Base-by-base conservation (phyloP, 2,329 filamentous ascomycete species). In the Xylaria sp. region DNA sequence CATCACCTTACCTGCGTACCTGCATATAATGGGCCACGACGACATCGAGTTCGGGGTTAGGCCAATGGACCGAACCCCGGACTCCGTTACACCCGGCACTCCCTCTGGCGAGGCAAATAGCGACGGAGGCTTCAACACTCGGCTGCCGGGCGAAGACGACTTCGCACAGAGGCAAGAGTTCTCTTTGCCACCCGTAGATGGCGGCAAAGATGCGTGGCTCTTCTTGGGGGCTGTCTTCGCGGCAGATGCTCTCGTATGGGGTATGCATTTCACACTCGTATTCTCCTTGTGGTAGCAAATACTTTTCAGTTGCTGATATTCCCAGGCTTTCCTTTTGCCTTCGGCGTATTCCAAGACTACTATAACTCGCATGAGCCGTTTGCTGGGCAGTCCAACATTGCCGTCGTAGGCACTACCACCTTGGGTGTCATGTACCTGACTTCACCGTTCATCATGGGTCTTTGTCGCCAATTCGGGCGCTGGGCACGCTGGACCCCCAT, bases 271-370 rank as follows among this genome's bases (percentile, higher is more conserved):
- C 21, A 35, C 41, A 13, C 15, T 4, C 13, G 40, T 11, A 33
- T 19, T 38, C 37, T 13, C 15, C 1, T 25, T 46, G 41, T 1
- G 11, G 27, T 62, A 51, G 25, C 8, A 37, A 21, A 2, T 38
- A 15, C 27, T 15, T 56, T 23, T 49, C 13, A 70, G n/a, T 64
- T 58, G 17, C 38, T 35, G 23, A 37, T 13, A 19, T 6, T 47
- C 53, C 7, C 10, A 90, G 87, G 88, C 2, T 90, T 91, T 58
- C 85, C 87, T 0, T 87, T 87, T 58, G 82, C 87, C 0, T 92
- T 88, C 71, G 89, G 89, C 43, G 81, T 92, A 23, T 91, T 92
- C 69, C 87, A 91, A 67, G 82, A 88, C 53, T 89, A 90, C 73
- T 91, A 91, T 72, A 83, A 79, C 35, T 82, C 78, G 1, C 80